Base-by-base conservation (phyloP, 1,139 yeast genomes). In the Pichia sp. region DNA sequence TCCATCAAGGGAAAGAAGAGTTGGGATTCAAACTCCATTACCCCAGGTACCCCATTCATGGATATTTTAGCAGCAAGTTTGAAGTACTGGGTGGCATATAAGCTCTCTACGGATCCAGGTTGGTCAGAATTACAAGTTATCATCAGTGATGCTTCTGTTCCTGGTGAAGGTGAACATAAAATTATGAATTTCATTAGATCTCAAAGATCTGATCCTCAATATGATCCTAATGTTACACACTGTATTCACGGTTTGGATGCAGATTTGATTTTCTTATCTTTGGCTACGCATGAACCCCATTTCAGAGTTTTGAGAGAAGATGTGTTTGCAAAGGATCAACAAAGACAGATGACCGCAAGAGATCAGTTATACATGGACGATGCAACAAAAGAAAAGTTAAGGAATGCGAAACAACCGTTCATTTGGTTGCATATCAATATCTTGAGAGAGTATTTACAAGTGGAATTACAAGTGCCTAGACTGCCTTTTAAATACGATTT, bases 161-260 rank as follows among this genome's bases (percentile, higher is more conserved):
- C 99, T 1, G 99, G 99, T 41, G 99, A 91, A 66, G 99, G 99
- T 55, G 99, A 91, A 62, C 99, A 91, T 66, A 91, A 91, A 58
- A 81, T 91, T 51, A 93, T 91, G 98, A 84, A 83, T 48, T 87
- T 82, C 54, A 84, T 93, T 49, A 76, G 98, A 51, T 71, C 80
- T 34, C 86, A 84, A 61, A 74, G 95, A 56, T 77, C 87, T 32
- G 88, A 84, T 51, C 82, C 91, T 1, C 84, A 74, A 54, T 87
- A 88, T 59, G 72, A 84, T 51, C 91, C 96, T 26, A 91, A 93
- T 59, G 81, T 88, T 2, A 75, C 84, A 30, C 98, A 93, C 60
- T 87, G 96, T 62, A 77, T 93, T 41, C 93, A 93, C 59, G 99
- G 99, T 27, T 67, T 93, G 48, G 99, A 93, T 64, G 99, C 99